These are phyloP conservation scores for Diutina catenulata DNA, from an alignment of 1,139 yeast species.

Conservation along the genomic window DNA sequence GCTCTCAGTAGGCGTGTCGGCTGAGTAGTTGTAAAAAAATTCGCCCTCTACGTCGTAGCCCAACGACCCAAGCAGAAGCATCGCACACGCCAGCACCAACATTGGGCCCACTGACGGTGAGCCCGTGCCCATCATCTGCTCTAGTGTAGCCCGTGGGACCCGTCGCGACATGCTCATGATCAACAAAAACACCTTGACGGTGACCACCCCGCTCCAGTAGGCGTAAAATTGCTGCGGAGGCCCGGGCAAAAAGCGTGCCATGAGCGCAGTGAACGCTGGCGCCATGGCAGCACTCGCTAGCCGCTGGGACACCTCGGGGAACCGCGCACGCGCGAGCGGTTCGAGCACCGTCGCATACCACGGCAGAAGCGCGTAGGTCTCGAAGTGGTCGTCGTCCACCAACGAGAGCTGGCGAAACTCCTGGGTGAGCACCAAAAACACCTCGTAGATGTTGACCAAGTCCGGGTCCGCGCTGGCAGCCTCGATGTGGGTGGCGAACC, in stretches of 20 bases:
- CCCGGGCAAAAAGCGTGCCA: background rate
- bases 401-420: background rate
- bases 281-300: background rate
- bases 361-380: background rate
- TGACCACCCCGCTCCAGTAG: too few relatives aligned
- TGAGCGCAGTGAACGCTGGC: background rate
- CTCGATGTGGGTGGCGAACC: background rate
- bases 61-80: background rate
- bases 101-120: background rate
- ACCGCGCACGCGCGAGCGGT: background rate
- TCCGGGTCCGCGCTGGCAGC: background rate
- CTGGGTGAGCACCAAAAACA: background rate
- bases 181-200: conserved; percentile 1
- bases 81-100: background rate
- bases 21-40: background rate
- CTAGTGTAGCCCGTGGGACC: background rate
- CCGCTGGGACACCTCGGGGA: background rate
- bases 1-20: too few relatives aligned
- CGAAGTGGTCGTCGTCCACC: background rate
- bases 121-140: background rate
- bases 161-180: background rate
- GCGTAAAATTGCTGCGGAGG: background rate
- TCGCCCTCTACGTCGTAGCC: background rate
- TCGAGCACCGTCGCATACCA: background rate
- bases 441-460: conserved; percentile 3